These are phyloP conservation scores for Pestalotiopsis sp. DNA, from an alignment of 2,329 filamentous ascomycete species.

Conservation along the genomic window DNA sequence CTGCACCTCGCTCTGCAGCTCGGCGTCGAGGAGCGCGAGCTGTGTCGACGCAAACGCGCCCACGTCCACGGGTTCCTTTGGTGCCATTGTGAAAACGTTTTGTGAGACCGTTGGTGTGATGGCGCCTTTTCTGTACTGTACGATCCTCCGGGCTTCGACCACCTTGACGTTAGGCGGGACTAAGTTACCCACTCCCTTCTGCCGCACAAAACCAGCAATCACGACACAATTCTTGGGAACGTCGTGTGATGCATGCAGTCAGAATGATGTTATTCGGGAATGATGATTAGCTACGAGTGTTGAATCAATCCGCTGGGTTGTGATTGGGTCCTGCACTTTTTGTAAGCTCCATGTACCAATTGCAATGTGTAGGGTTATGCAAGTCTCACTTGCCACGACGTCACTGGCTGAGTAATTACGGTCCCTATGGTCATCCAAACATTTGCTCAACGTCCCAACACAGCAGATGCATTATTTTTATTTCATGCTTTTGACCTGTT, in stretches of 20 bases:
- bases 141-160: not conserved
- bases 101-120: not conserved
- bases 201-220: too few species aligned
- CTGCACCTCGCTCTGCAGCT: slow-evolving; percentile 72
- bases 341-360: not conserved
- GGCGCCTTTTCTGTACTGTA: not conserved
- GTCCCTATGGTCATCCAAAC: not conserved
- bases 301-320: not conserved
- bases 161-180: not conserved
- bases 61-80: slow-evolving; percentile 57
- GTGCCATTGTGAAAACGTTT: slow-evolving; percentile 32
- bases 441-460: not conserved
- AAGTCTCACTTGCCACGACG: not conserved
- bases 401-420: not conserved
- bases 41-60: slow-evolving; percentile 72
- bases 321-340: not conserved
- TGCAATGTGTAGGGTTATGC: not conserved
- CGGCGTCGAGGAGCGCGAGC: slow-evolving; percentile 69
- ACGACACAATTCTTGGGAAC: too few species aligned
- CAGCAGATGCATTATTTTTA: not conserved
- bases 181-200: not conserved
- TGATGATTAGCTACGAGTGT: not conserved
- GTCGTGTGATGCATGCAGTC: too few species aligned
- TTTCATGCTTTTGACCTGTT: not conserved
- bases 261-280: not conserved